Evolutionary conservation across 768 basidiomycete species (phyloP), one percentile per base, ranked within the genome.

Genomic region (Boletus speciosus): DNA sequence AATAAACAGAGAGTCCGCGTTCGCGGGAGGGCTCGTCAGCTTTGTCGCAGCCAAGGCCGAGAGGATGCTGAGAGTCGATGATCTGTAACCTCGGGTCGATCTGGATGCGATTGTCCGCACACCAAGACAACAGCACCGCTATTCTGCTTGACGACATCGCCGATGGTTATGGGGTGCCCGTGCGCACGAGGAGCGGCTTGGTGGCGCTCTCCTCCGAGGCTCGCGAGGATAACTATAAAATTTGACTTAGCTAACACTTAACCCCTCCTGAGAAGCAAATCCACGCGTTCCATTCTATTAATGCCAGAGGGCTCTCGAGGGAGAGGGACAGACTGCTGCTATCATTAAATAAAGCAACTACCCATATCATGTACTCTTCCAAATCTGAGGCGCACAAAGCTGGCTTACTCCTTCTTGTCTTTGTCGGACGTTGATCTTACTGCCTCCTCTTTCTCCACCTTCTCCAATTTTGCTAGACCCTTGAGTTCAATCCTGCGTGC

Each of bases 401-500:
- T 32, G 39, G 29, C 21, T 47, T 54, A 71, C 57, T 66, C 64
- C 51, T 62, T 69, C 59, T 70, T 70, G 53, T 71, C 65, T 49
- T 72, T 72, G 50, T 61, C 65, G 14, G 55, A 39, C 8, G 53
- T 36, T 16, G 57, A 37, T 39, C 47, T 56, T 16, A 53, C 32
- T 23, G n/a, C 59, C 54, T 61, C 65, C 51, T 60, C 65, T 50
- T 65, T 66, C 34, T 65, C 67, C 52, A 73, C 76, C 57, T 73
- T 76, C 39, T 78, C 71, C 27, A 77, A 40, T 47, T 64, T 71
- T 27, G 65, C 67, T 57, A 75, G 60, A 50, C 76, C 76, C 59
- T 61, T 70, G 55, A 67, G 78, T 62, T 89, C 89, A 45, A 74
- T 58, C 29, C 87, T 82, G 55, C 75, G 76, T 29, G 88, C 89